Base-by-base conservation (phyloP, 2,329 filamentous ascomycete species). In the Pseudogymnoascus sp. region DNA sequence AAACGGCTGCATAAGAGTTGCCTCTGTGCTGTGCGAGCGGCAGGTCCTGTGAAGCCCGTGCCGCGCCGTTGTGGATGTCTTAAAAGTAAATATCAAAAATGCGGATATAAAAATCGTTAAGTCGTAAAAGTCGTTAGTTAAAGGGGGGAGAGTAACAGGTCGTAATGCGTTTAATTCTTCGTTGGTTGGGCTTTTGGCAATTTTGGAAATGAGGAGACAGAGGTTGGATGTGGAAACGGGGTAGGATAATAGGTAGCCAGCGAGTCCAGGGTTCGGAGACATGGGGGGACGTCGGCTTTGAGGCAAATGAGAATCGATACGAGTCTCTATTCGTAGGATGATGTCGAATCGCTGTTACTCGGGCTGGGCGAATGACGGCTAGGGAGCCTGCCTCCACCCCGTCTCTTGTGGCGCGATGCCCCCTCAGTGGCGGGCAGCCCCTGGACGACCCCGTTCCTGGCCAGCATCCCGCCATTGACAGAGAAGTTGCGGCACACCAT, bases 401-500 rank as follows among this genome's bases (percentile, higher is more conserved):
- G 66, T 63, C 60, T 70, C 63, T 67, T 69, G 66, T 72, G 69
- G 64, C 72, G 69, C 59, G 69, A 66, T 66, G 65, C 68, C 43
- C 68, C 70, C 66, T 74, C 72, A 67, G 70, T 73, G 63, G 83
- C 77, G 67, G 85, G 85, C 38, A 88, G 79, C 60, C 85, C 85
- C 75, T 88, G 85, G 66, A 88, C 84, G 66, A 88, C 86, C 46
- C 85, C 85, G 71, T 88, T 88, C 67, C 85, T 83, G 66, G 85
- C 85, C 67, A 88, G 80, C 91, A 96, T 96, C 74, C 93, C 93
- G 71, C 96, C 92, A 74, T 96, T 97, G 76, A 96, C 90, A 63
- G 91, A 96, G 78, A 97, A 97, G 82, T 96, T 96, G 68, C 92
- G 89, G 81, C 93, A 97, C 69, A 97, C 95, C 86, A 96, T 93